These are phyloP conservation scores for Candida sithepensis DNA, from an alignment of 805 yeast genomes.

Conservation along the genomic window DNA sequence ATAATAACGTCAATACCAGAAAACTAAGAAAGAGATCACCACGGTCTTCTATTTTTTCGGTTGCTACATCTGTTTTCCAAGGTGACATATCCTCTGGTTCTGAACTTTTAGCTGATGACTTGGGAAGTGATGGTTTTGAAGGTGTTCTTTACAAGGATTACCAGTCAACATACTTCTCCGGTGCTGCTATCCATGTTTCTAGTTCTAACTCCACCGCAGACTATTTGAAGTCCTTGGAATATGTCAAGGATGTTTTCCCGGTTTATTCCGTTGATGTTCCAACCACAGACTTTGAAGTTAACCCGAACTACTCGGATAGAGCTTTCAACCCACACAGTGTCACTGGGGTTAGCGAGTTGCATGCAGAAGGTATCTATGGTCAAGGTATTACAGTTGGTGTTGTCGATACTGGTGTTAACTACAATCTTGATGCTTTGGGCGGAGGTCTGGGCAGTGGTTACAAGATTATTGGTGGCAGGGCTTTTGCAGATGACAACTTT, in stretches of 20 bases:
- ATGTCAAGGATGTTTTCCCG: slow-evolving; percentile 6
- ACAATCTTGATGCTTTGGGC: slow-evolving; percentile 16
- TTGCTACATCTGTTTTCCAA: background rate
- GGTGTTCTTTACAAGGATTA: slow-evolving; percentile 4
- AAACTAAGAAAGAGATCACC: background rate
- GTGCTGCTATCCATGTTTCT: slow-evolving; percentile 4
- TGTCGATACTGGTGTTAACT: slow-evolving; percentile 16
- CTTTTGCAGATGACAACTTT: slow-evolving; percentile 10
- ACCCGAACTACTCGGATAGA: background rate
- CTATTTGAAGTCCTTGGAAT: slow-evolving; percentile 1
- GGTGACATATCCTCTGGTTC: background rate
- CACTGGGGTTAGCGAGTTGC: slow-evolving; percentile 18
- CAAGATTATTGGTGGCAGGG: slow-evolving; percentile 17
- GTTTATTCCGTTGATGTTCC: slow-evolving; percentile 1
- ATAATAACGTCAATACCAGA: background rate
- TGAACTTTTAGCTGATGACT: background rate
- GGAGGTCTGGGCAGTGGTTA: slow-evolving; percentile 17
- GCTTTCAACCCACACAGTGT: slow-evolving; percentile 17
- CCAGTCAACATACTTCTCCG: slow-evolving; percentile 6
- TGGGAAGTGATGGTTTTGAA: slow-evolving; percentile 2
- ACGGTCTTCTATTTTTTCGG: background rate
- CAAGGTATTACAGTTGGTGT: slow-evolving; percentile 14
- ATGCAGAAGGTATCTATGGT: slow-evolving; percentile 15
- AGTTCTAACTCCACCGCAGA: slow-evolving; percentile 2
- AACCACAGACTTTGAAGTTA: slow-evolving; percentile 1